Evolutionary conservation across 2,329 filamentous ascomycete genomes (phyloP).

Genomic region (Aureobasidium lini): DNA sequence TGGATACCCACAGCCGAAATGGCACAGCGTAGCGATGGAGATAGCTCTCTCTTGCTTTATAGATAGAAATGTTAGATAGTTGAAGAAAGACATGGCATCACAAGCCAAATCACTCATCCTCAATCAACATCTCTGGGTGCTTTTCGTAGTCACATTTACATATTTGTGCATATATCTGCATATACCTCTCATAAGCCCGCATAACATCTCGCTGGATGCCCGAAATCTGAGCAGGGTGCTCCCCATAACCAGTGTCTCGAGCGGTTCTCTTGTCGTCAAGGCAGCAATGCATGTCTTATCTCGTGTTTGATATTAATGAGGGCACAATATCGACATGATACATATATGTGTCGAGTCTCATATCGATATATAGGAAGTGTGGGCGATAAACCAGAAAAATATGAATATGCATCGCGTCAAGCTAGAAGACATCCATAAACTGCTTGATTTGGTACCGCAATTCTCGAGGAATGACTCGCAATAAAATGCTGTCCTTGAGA

Average conservation of each 20-base stretch:
- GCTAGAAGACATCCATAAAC: too few relatives aligned
- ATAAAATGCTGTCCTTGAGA: too few relatives aligned
- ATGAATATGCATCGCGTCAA: too few relatives aligned
- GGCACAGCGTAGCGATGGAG: not conserved
- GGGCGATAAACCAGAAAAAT: too few relatives aligned
- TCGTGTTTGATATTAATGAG: not conserved
- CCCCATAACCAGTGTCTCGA: not conserved
- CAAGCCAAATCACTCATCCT: not conserved
- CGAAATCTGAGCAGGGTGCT: not conserved
- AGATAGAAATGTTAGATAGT: not conserved
- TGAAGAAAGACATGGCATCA: not conserved
- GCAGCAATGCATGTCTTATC: not conserved
- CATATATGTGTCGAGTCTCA: too few relatives aligned
- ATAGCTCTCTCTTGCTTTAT: not conserved
- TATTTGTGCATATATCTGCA: too few relatives aligned
- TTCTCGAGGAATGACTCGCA: too few relatives aligned
- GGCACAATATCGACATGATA: too few relatives aligned
- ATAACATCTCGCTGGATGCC: not conserved
- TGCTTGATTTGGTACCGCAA: too few relatives aligned
- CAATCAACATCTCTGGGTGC: not conserved
- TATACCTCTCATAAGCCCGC: too few relatives aligned
- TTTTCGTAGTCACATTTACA: too few relatives aligned
- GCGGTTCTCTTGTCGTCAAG: not conserved
- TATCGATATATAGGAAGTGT: too few relatives aligned
- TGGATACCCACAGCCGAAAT: constrained; percentile 1